Base-by-base conservation (phyloP, 305 asterid species). In the Caryopteris hybrid region DNA sequence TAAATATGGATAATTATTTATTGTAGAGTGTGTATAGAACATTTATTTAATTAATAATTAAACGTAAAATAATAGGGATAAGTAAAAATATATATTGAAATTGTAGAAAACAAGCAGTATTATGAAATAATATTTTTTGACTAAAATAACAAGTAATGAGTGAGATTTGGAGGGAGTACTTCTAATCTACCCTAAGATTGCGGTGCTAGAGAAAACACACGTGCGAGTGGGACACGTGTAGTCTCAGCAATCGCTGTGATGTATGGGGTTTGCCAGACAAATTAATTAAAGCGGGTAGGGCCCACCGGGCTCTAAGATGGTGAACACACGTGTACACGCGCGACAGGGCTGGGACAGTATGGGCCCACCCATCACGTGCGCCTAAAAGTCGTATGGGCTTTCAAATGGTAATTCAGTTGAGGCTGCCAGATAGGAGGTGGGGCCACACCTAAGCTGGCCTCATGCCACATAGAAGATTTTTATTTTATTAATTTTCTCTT, bases 271-370 rank as follows among this genome's bases (percentile, higher is more conserved):
- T 53, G 74, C 66, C 74, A 68, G 75, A 57, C 29, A 56, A 27
- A 20, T 63, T 59, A 56, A 67, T 55, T 68, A 25, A 59, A 53
- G 48, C 12, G 23, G 1, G 12, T 31, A 6, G 74, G 81, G 61
- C 72, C 80, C 73, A 33, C 45, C 1, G 16, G 65, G 18, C 43
- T 52, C 14, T 23, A 20, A 34, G 22, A 21, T 41, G 33, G 64
- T n/a, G 66, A 46, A 52, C 83, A 78, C 95, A 85, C 91, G 91
- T 85, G 95, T 75, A 78, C 89, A 73, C 60, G 81, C 76, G 77
- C 74, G 81, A 73, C 85, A 73, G 71, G 50, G 5, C 46, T 59
- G 63, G 66, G 68, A 22, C 77, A 27, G 9, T 42, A 56, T 74
- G 76, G 86, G 81, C 75, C 87, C 74, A 76, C 61, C 80, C 80